These are phyloP conservation scores for Choiromyces venosus DNA, from an alignment of 495 filamentous ascomycete species.

Conservation along the genomic window DNA sequence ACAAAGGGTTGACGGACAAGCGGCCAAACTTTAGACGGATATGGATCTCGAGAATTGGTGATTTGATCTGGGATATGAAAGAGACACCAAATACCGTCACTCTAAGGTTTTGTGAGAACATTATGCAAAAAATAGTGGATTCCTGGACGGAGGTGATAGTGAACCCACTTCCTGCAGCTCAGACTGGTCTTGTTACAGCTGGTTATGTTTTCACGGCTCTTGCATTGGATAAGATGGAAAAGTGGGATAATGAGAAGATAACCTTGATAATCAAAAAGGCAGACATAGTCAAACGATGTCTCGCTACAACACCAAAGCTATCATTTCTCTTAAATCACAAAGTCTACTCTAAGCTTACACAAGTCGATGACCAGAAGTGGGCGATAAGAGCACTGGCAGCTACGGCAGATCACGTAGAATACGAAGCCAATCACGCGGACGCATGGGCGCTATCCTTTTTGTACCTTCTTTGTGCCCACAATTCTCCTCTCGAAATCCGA, in stretches of 20 bases:
- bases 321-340: slow-evolving; percentile 80
- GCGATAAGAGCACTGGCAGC: slow-evolving; percentile 62
- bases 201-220: slow-evolving; percentile 70
- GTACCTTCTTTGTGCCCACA: slow-evolving; percentile 62
- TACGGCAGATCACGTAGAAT: slow-evolving; percentile 47
- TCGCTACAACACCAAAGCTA: slow-evolving; percentile 64
- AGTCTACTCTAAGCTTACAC: slow-evolving; percentile 69
- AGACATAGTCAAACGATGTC: slow-evolving; percentile 56
- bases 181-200: slow-evolving; percentile 67
- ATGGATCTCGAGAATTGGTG: slow-evolving; percentile 71
- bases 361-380: slow-evolving; percentile 72
- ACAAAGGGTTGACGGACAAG: slow-evolving; percentile 81
- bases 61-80: slow-evolving; percentile 58
- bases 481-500: slow-evolving; percentile 54
- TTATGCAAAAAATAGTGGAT: slow-evolving; percentile 62
- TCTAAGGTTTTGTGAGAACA: slow-evolving; percentile 54
- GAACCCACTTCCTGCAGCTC: slow-evolving; percentile 69
- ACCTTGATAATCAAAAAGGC: slow-evolving; percentile 53
- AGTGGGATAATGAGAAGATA: slow-evolving; percentile 41
- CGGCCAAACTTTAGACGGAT: slow-evolving; percentile 67
- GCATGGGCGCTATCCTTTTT: slow-evolving; percentile 79
- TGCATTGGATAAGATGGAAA: slow-evolving; percentile 45
- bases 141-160: slow-evolving; percentile 66
- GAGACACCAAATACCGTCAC: slow-evolving; percentile 48
- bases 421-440: slow-evolving; percentile 44